Evolutionary conservation across 495 filamentous ascomycete species (phyloP).

Genomic region (Lepidopterella palustris): DNA sequence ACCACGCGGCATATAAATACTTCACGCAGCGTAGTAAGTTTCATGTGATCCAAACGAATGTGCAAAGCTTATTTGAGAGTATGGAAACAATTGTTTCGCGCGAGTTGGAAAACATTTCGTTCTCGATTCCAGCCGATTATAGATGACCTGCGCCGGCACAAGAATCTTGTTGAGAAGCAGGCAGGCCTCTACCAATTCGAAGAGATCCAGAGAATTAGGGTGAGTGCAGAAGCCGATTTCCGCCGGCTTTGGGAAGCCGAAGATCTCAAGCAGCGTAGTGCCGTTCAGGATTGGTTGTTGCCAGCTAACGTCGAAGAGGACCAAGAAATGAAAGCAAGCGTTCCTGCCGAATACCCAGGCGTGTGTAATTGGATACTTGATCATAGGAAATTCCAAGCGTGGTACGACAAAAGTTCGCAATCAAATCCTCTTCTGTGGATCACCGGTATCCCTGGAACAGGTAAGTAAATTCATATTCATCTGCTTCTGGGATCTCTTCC

Average conservation of each 20-base stretch:
- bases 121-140: constrained; percentile 34
- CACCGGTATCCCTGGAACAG: constrained; percentile 17
- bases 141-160: constrained; percentile 37
- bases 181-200: constrained; percentile 12
- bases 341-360: neutral
- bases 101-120: constrained; percentile 41
- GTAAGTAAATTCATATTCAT: constrained; percentile 10
- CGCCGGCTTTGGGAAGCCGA: constrained; percentile 11
- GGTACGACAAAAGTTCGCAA: neutral
- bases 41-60: neutral
- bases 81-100: constrained; percentile 35
- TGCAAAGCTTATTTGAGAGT: constrained; percentile 13
- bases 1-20: neutral
- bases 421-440: constrained; percentile 6
- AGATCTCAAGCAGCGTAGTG: neutral
- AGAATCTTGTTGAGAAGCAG: constrained; percentile 34
- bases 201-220: constrained; percentile 12
- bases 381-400: constrained; percentile 5
- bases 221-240: constrained; percentile 35
- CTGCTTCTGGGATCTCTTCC: no score
- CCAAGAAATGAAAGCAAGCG: neutral
- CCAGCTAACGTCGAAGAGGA: neutral
- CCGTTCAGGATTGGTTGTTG: constrained; percentile 2
- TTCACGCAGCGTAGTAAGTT: neutral
- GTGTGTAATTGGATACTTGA: constrained; percentile 12